Base-by-base conservation (phyloP, 106 monocot genomes). In the Xerophyta viscosa region DNA sequence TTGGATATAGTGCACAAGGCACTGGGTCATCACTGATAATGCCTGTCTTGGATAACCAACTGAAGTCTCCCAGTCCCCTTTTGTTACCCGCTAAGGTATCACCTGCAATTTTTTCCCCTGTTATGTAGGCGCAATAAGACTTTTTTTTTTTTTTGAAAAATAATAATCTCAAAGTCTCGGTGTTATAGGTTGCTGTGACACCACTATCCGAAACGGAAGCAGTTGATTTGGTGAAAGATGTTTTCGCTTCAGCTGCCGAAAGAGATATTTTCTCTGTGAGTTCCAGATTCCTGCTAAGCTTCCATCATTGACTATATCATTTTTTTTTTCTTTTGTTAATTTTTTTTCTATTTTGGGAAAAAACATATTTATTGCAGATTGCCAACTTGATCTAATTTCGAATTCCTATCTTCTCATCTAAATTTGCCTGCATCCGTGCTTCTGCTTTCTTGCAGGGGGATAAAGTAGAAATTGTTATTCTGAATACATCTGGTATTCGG, bases 41-140 rank as follows among this genome's bases (percentile, higher is more conserved):
- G 58, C 96, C 96, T 27, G 89, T 98, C 61, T 64, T 98, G 69
- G 96, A 98, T 64, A 98, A 98, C 61, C 89, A 98, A 58, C 66
- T 98, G 24, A 98, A 89, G 66, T 82, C 96, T 36, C 96, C 89
- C 9, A 98, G 96, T 33, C 96, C 96, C 52, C 82, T 98, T 23
- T 50, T 98, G 37, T 70, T 98, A n/a, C 96, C 96, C 59, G 76
- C 61, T n/a, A 47, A 47, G 61, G 48, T 48, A 23, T 6, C 5
- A 6, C 33, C 10, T 33, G n/a, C 33, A n/a, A n/a, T 33, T 33
- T 10, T 6, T 6, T 5, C 20, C 23, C 17, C 17, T 28, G 21
- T 10, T 14, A 6, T 41, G 9, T n/a, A 15, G 2, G 9, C 7
- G 15, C 12, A 33, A 37, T 20, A 56, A n/a, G n/a, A n/a, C n/a